phyloP scores from a whole-genome alignment of 2,329 filamentous ascomycete genomes.

The Fusarium brevicatenulatum region DNA sequence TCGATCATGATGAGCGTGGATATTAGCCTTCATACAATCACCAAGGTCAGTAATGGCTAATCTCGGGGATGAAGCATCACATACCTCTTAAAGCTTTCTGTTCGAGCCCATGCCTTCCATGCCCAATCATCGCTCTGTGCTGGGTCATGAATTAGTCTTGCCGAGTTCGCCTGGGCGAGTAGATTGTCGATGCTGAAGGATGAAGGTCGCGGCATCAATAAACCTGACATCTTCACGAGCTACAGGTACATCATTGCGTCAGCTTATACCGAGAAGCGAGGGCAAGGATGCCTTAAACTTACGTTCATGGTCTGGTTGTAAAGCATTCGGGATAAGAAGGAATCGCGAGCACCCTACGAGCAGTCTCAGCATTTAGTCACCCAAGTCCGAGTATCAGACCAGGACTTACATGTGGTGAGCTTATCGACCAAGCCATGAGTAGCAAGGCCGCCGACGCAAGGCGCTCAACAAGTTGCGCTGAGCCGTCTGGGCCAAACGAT shows the following conservation, averaged over 20 bases:
- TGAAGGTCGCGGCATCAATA: not conserved
- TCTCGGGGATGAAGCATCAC: fast-evolving
- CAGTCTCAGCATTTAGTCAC: fast-evolving
- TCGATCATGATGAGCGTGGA: not conserved
- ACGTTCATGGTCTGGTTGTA: not conserved
- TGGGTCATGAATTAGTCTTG: not conserved
- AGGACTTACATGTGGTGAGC: not conserved
- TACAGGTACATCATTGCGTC: fast-evolving
- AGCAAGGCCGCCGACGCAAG: not conserved
- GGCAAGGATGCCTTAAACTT: fast-evolving
- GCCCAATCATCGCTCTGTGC: not conserved
- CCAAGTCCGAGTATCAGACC: fast-evolving
- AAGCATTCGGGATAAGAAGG: not conserved
- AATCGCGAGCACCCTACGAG: not conserved
- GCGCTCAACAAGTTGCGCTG: not conserved
- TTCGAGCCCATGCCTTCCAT: conserved; percentile 19
- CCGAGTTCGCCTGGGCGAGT: not conserved
- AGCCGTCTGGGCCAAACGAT: not conserved
- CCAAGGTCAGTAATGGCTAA: not conserved
- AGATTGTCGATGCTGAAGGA: not conserved
- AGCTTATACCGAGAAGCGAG: not conserved
- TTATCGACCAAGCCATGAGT: conserved; percentile 10
- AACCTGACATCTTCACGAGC: not conserved
- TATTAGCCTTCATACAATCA: fast-evolving
- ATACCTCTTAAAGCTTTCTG: not conserved